phyloP scores from a whole-genome alignment of 2,329 filamentous ascomycete genomes.

The Coniosporium tulheliwenetii region DNA sequence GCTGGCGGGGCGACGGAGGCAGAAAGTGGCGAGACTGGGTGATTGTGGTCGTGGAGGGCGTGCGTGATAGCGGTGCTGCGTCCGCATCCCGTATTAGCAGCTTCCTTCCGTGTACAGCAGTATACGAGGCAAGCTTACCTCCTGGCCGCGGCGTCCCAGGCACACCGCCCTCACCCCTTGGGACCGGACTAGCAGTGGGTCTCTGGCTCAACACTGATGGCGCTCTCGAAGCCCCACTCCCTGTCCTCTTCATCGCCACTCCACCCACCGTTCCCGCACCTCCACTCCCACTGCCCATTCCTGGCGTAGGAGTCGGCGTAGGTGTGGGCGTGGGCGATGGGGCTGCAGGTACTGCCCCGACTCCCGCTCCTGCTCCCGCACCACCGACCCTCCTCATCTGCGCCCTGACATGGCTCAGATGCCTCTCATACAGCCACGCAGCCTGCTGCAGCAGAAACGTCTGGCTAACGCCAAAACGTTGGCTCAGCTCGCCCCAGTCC shows the following conservation, averaged over 20 bases:
- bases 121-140: slow-evolving; percentile 2
- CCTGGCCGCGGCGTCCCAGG: slow-evolving; percentile 22
- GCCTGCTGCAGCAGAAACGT: slow-evolving; percentile 86
- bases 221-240: slow-evolving; percentile 31
- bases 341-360: too few species aligned
- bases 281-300: slow-evolving; percentile 25
- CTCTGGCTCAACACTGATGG: slow-evolving; percentile 42
- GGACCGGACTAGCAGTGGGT: slow-evolving; percentile 38
- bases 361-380: too few species aligned
- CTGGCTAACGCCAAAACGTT: slow-evolving; percentile 74
- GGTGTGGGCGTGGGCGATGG: slow-evolving; percentile 5
- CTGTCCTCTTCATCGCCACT: slow-evolving; percentile 34
- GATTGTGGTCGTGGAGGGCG: slow-evolving; percentile 31
- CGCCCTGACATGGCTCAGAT: slow-evolving; percentile 76
- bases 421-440: slow-evolving; percentile 82
- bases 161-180: slow-evolving; percentile 29
- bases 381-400: slow-evolving; percentile 64
- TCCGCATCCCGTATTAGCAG: background rate
- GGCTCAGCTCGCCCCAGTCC: slow-evolving; percentile 46
- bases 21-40: slow-evolving; percentile 19
- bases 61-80: slow-evolving; percentile 25
- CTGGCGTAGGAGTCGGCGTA: slow-evolving; percentile 41
- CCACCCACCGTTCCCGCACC: slow-evolving; percentile 14
- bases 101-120: too few species aligned
- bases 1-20: slow-evolving; percentile 9